Base-by-base conservation (phyloP, 1,284 basidiomycete species). In the Neotropicomus parvogracilis region DNA sequence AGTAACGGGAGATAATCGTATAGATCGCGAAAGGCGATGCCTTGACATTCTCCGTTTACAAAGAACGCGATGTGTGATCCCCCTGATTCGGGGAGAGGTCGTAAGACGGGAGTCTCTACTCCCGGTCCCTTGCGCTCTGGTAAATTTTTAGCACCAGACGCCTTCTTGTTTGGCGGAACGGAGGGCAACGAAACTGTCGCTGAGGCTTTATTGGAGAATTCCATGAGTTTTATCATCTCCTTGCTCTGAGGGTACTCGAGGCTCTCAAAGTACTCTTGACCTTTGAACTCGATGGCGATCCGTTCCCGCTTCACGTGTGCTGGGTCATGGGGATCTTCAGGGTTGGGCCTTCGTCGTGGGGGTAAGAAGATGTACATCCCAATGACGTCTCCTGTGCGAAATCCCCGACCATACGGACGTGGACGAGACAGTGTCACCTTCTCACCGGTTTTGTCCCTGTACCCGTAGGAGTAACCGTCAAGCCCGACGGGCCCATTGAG, bases 231-330 rank as follows among this genome's bases (percentile, higher is more conserved):
- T 21, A 82, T 78, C 97, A 99, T 99, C 71, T 99, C 97, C 65
- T 95, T 95, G n/a, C 80, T 83, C 49, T 85, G 81, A 2, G 85
- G 71, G 65, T 97, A 98, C 68, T 99, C 95, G 56, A 93, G 77
- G 54, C 85, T 86, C 69, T 99, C 97, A 66, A 97, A 98, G 66
- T 97, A 95, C 54, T 92, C 85, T 67, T 95, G 92, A n/a, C 90
- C 91, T 67, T 95, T 95, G 73, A 93, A 92, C 49, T 91, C 87
- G 63, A 99, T 95, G 2, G 95, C 83, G 46, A 95, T 88, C 43
- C 94, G 86, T 65, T 91, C 88, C 44, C 94, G 82, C 57, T 85
- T 81, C 52, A 95, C 70, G 56, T 83, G 82, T 1, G 85, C 86
- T 1, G 86, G 81, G 63, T 95, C 90, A 59, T 80, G 67, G 3